Percentiles rank a stretch among this genome's conserved stretches.
Conservation (phyloP, 176 grass and related monocot species). For the Avena insularis region DNA sequence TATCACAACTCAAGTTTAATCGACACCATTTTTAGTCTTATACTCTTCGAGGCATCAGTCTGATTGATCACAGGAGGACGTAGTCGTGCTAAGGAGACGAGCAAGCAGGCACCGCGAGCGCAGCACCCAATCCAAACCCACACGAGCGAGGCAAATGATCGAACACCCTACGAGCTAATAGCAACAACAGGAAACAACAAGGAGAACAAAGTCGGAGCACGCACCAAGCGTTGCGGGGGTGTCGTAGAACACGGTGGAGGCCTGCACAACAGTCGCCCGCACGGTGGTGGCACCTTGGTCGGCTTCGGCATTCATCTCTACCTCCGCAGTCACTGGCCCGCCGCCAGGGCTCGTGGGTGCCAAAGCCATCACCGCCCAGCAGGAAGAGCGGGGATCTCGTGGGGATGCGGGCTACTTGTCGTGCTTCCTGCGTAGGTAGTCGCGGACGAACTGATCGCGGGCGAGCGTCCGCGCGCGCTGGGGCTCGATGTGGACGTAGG, state of each 20-base stretch:
- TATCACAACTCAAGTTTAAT: background rate
- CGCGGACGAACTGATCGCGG: slow-evolving; percentile 75
- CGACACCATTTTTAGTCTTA: background rate
- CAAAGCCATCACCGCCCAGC: slow-evolving; percentile 49
- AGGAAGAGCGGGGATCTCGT: background rate
- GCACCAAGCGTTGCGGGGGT: slow-evolving; percentile 75
- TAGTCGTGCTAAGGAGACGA: slow-evolving; percentile 4
- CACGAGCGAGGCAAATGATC: slow-evolving; percentile 24
- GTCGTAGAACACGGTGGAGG: slow-evolving; percentile 88
- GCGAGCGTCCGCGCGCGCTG: slow-evolving; percentile 75
- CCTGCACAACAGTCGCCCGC: slow-evolving; percentile 89
- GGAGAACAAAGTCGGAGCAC: background rate
- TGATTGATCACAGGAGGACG: background rate
- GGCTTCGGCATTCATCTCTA: slow-evolving; percentile 73
- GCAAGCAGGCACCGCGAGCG: slow-evolving; percentile 16
- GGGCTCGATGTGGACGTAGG: slow-evolving; percentile 60
- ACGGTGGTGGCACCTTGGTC: slow-evolving; percentile 63
- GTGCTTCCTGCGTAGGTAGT: slow-evolving; percentile 66
- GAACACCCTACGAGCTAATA: slow-evolving; percentile 30
- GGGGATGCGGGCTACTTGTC: slow-evolving; percentile 34
- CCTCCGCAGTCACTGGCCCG: slow-evolving; percentile 66
- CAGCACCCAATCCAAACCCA: background rate
- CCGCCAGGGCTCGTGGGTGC: slow-evolving; percentile 43
- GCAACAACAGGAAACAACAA: background rate
- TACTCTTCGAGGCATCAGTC: background rate